Base-by-base conservation (phyloP, 805 yeast species). In the Saturnispora silvae region DNA sequence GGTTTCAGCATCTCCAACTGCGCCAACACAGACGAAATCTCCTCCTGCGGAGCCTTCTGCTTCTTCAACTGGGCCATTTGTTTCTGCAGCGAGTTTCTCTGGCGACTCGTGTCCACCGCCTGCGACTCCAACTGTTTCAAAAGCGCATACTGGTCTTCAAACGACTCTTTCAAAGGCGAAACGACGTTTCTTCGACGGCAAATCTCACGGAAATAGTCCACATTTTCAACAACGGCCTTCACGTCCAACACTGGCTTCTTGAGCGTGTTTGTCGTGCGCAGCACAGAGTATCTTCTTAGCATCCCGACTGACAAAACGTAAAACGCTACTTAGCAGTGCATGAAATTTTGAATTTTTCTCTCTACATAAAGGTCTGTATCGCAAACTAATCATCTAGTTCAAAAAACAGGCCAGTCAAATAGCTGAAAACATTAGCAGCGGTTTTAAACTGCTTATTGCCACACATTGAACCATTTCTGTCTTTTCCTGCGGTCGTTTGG, bases 231-330 rank as follows among this genome's bases (percentile, higher is more conserved):
- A 11, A 59, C 55, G 14, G 42, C 43, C 37, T 59, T 60, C 38
- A 59, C 43, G 40, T 67, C 63, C 36, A 60, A 57, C 1, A 52
- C 41, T 1, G 70, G 60, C 32, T 42, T 56, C 28, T 53, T 56
- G 37, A 60, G 44, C 0, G 59, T 43, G 30, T 54, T 53, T 6
- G 60, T 51, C 4, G 52, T 47, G 19, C 54, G 40, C 10, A 18
- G 20, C 9, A 33, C 13, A 14, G 33, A 24, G 23, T 35, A 30
- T 30, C 11, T 15, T 16, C 19, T 28, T n/a, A 13, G 14, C 31
- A 28, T 28, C 7, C 16, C 16, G 13, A 13, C 6, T 28, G 19
- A 16, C 13, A 7, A 26, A 26, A n/a, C 29, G 6, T 9, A 26
- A 16, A 26, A n/a, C n/a, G n/a, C n/a, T n/a, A n/a, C n/a, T n/a